These are phyloP conservation scores for Trichoderma gracile DNA, from an alignment of 2,329 filamentous ascomycete species.

Conservation along the genomic window DNA sequence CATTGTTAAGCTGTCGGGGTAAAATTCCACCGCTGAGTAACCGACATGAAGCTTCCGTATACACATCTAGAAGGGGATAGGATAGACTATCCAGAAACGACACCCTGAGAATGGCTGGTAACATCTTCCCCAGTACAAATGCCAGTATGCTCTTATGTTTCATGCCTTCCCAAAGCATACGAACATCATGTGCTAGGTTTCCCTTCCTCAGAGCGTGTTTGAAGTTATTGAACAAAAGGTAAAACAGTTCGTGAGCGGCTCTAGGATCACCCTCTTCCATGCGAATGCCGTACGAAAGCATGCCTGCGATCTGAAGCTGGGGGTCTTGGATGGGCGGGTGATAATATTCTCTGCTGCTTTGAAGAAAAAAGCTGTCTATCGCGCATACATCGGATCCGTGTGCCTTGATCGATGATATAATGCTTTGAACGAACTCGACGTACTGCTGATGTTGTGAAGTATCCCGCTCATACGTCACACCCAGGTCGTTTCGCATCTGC, in stretches of 20 bases:
- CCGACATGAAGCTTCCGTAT: conserved; percentile 46
- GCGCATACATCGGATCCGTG: conserved; percentile 55
- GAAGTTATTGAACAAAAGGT: conserved; percentile 59
- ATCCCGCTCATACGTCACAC: conserved; percentile 37
- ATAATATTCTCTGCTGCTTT: conserved; percentile 57
- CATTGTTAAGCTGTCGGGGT: conserved; percentile 42
- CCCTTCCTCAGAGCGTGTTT: conserved; percentile 55
- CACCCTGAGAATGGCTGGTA: conserved; percentile 53
- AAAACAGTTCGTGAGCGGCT: conserved; percentile 54
- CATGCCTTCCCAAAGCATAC: conserved; percentile 52
- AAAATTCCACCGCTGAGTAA: conserved; percentile 40
- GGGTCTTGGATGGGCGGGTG: conserved; percentile 55
- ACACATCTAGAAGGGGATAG: conserved; percentile 54
- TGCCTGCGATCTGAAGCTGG: conserved; percentile 56
- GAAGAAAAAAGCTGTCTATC: conserved; percentile 58
- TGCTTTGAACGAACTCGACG: conserved; percentile 53
- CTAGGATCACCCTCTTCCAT: conserved; percentile 54
- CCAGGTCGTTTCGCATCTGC: conserved; percentile 55
- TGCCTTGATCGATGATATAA: conserved; percentile 56
- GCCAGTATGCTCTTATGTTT: conserved; percentile 44
- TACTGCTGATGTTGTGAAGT: conserved; percentile 48
- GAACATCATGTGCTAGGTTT: conserved; percentile 49
- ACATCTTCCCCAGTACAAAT: conserved; percentile 55
- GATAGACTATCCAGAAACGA: conserved; percentile 39
- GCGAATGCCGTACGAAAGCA: conserved; percentile 57